Evolutionary conservation across 2,329 filamentous ascomycete genomes (phyloP), one percentile per base, ranked within the genome.

Genomic region (Paecilomyces sp.): DNA sequence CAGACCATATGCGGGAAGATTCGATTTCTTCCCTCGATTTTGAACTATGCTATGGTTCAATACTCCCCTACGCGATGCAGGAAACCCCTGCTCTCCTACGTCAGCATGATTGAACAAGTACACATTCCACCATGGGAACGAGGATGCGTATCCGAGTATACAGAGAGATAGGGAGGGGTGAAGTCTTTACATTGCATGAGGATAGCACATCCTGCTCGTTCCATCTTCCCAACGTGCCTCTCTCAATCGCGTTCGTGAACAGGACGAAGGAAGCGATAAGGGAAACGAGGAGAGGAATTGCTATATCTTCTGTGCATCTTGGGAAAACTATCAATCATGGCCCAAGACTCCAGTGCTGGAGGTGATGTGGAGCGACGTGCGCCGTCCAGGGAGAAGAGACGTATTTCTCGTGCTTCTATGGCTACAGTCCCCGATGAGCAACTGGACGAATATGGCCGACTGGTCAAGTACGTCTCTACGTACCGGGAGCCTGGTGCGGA

Each of bases 401-500:
- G 72, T 50, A 68, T 75, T 57, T 75, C 73, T 22, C 71, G 72
- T 13, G 68, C 68, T 2, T 75, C 73, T 30, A 62, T 71, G 41
- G 72, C 69, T 24, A 68, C 72, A 52, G 71, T 73, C 57, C 71
- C 63, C 51, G 63, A 65, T 28, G 55, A 56, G 2, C 71, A 66
- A 31, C 64, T 75, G 72, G 85, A 87, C 73, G 86, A 88, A 73
- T 88, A 88, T 73, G 83, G 83, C 64, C 85, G 85, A 60, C 80
- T 88, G 41, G 84, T 87, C 66, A 84, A 85, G 73, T 88, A 85
- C 76, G 87, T 88, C 67, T 86, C 85, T 55, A 85, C 83, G 64
- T 88, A 87, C 75, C 82, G 83, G 67, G 85, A 87, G 70, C 78
- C 71, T 22, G 67, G 80, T 57, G 72, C 58, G 73, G 72, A 50